phyloP scores from a whole-genome alignment of 768 basidiomycete species.

The Mycena capillaripes region DNA sequence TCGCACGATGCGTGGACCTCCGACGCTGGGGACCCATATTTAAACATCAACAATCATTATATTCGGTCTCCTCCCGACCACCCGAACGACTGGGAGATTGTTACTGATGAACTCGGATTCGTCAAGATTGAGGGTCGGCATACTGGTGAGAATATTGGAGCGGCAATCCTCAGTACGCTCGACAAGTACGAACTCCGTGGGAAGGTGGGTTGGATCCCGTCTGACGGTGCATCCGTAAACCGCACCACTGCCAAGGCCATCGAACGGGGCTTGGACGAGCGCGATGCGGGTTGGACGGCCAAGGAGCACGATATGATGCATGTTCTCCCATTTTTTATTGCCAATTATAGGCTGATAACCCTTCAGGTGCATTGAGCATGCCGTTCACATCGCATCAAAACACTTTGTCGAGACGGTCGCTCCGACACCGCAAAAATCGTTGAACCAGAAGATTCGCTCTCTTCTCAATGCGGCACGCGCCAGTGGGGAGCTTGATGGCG shows the following conservation, averaged over 20 bases:
- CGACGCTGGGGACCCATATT: too few species aligned
- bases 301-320: slow-evolving; percentile 23
- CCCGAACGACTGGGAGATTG: too few species aligned
- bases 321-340: background rate
- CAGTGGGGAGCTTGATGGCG: background rate
- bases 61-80: too few species aligned
- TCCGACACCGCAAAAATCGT: slow-evolving; percentile 13
- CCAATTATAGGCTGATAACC: background rate
- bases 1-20: too few species aligned
- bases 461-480: background rate
- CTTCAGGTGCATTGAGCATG: slow-evolving; percentile 34
- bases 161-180: too few species aligned
- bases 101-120: too few species aligned
- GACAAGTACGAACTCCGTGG: too few species aligned
- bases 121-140: too few species aligned
- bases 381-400: slow-evolving; percentile 25
- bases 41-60: too few species aligned
- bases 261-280: background rate
- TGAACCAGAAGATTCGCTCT: slow-evolving; percentile 25
- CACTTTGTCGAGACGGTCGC: slow-evolving; percentile 26
- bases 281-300: slow-evolving; percentile 15
- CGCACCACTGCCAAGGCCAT: slow-evolving; percentile 12
- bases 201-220: background rate
- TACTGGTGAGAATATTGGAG: too few species aligned
- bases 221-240: background rate